phyloP scores from a whole-genome alignment of 1,284 basidiomycete genomes.

The Naganishia liquefaciens region DNA sequence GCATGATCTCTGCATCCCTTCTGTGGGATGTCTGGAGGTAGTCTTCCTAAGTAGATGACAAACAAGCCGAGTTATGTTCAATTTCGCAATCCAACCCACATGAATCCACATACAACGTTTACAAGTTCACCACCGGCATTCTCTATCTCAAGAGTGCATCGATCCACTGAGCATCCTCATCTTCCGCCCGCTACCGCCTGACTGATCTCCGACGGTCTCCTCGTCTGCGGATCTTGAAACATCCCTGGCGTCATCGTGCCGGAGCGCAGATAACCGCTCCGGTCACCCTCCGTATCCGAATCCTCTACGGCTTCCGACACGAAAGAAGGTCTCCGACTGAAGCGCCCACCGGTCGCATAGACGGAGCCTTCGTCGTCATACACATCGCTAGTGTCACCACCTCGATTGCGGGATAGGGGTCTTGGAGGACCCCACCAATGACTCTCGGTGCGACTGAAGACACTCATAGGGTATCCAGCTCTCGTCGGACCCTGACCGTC shows the following conservation, averaged over 20 bases:
- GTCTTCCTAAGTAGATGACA: too few species aligned
- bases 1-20: too few species aligned
- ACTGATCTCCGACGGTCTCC: conserved; percentile 9
- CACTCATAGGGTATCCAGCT: not conserved
- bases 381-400: too few species aligned
- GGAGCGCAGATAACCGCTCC: not conserved
- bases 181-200: not conserved
- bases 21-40: too few species aligned
- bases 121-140: too few species aligned
- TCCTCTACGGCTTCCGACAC: not conserved
- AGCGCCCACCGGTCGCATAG: not conserved
- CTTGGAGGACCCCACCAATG: not conserved
- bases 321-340: not conserved
- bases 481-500: not conserved
- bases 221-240: not conserved
- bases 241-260: conserved; percentile 4
- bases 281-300: conserved; percentile 1
- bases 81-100: too few species aligned
- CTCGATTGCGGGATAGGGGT: not conserved
- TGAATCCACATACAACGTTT: too few species aligned
- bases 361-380: not conserved
- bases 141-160: too few species aligned
- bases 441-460: not conserved
- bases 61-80: too few species aligned
- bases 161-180: too few species aligned